Percentiles rank a stretch among this genome's conserved stretches.
Evolutionary conservation across 257 asterid genomes (phyloP).

Genomic region (Fraxinus excelsior): DNA sequence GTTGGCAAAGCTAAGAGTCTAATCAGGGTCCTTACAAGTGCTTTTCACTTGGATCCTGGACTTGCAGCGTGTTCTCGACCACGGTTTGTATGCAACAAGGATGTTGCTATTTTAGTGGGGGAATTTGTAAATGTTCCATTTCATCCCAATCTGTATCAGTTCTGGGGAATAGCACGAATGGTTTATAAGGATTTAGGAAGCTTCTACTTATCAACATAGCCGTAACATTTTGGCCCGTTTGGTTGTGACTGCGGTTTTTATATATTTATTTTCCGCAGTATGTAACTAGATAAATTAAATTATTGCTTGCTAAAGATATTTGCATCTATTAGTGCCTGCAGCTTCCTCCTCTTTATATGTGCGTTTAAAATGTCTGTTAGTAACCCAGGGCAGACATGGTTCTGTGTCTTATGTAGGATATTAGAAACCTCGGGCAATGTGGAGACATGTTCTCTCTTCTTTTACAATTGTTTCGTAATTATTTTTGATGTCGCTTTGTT

Average conservation of each 20-base stretch:
- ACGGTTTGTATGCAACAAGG: neutral
- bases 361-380: neutral
- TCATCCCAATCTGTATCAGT: neutral
- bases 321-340: neutral
- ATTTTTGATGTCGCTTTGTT: neutral
- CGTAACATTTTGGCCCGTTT: neutral
- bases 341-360: neutral
- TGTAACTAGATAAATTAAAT: too few species aligned
- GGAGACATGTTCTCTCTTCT: neutral
- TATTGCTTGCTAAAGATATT: too few species aligned
- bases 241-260: too few species aligned
- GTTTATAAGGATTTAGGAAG: neutral
- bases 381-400: neutral
- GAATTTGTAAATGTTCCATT: neutral
- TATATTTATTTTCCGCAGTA: too few species aligned
- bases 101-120: neutral
- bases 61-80: neutral
- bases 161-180: neutral
- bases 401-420: neutral
- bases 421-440: neutral
- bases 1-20: too few species aligned
- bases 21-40: neutral
- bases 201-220: neutral
- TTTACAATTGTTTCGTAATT: neutral
- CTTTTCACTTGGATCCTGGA: neutral